A percentile compares a stretch with the other conserved stretches of the same genome.
These are phyloP conservation scores for Pseudogymnoascus sp. DNA, from an alignment of 2,329 filamentous ascomycete genomes.

Conservation along the genomic window DNA sequence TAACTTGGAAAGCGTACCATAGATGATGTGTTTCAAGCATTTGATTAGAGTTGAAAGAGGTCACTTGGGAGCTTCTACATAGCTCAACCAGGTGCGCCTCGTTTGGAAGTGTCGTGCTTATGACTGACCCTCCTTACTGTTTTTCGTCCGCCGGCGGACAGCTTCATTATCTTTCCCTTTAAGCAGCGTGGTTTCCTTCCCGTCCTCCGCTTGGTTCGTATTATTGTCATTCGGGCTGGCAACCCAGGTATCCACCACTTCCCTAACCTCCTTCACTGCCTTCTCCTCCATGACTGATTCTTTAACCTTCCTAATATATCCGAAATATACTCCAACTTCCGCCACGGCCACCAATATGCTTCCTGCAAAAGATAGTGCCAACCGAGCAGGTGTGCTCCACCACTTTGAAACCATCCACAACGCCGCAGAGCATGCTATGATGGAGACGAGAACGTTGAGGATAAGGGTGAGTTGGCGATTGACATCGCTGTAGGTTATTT, in stretches of 20 bases:
- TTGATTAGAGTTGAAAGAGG: background rate
- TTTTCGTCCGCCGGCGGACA: background rate
- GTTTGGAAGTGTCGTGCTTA: background rate
- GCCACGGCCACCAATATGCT: slow-evolving; percentile 62
- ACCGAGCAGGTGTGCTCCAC: slow-evolving; percentile 62
- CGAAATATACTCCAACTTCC: slow-evolving; percentile 68
- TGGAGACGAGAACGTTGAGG: slow-evolving; percentile 80
- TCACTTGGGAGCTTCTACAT: background rate
- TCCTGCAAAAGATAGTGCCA: slow-evolving; percentile 64
- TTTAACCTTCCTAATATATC: slow-evolving; percentile 62
- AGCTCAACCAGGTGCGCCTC: background rate
- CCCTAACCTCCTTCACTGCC: slow-evolving; percentile 53
- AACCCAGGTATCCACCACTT: slow-evolving; percentile 66
- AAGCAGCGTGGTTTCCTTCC: background rate
- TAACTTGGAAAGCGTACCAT: background rate
- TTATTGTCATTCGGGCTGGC: background rate
- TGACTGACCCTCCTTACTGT: background rate
- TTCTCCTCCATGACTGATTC: slow-evolving; percentile 58
- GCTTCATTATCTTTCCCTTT: background rate
- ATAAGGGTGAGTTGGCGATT: slow-evolving; percentile 78
- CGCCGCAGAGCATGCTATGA: slow-evolving; percentile 67
- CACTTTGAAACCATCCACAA: slow-evolving; percentile 71
- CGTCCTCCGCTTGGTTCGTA: background rate
- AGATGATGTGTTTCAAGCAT: background rate
- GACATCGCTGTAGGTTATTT: slow-evolving; percentile 61